Evolutionary conservation across 257 asterid genomes (phyloP).

Genomic region (Linaria vulgaris): DNA sequence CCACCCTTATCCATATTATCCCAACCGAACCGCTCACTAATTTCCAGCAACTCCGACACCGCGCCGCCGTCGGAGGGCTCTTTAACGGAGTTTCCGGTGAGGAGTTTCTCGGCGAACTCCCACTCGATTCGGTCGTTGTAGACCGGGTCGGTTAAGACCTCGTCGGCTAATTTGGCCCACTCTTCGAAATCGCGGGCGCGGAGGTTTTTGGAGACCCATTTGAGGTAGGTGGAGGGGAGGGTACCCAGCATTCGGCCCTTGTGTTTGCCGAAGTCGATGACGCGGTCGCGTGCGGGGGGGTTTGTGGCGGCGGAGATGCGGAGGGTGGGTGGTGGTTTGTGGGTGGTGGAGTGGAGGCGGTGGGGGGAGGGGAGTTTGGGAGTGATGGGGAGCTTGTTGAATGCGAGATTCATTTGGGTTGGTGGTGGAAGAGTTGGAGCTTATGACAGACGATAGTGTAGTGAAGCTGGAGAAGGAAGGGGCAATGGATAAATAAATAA

Average conservation of each 20-base stretch:
- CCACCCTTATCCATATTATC: constrained; percentile 66
- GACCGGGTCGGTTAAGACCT: constrained; percentile 66
- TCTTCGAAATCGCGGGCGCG: constrained; percentile 66
- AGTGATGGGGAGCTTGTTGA: neutral
- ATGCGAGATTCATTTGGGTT: constrained; percentile 3
- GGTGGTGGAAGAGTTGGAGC: constrained; percentile 17
- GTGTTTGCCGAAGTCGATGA: constrained; percentile 70
- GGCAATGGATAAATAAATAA: no score
- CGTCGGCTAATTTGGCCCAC: constrained; percentile 82
- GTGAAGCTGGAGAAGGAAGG: no score
- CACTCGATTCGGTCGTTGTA: constrained; percentile 82
- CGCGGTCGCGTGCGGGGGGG: constrained; percentile 61
- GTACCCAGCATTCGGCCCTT: constrained; percentile 79
- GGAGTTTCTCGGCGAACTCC: constrained; percentile 73
- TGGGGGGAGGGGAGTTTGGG: neutral
- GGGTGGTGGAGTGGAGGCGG: constrained; percentile 9
- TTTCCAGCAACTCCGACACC: constrained; percentile 56
- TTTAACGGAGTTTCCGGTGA: constrained; percentile 43
- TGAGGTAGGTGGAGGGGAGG: constrained; percentile 72
- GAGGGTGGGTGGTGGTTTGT: neutral
- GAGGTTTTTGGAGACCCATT: constrained; percentile 73
- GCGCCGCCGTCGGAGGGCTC: constrained; percentile 20
- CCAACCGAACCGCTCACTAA: constrained; percentile 78
- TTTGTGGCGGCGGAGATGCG: constrained; percentile 12
- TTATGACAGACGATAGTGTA: neutral